Conservation (phyloP, 768 basidiomycete species). For the Mycena floridula region DNA sequence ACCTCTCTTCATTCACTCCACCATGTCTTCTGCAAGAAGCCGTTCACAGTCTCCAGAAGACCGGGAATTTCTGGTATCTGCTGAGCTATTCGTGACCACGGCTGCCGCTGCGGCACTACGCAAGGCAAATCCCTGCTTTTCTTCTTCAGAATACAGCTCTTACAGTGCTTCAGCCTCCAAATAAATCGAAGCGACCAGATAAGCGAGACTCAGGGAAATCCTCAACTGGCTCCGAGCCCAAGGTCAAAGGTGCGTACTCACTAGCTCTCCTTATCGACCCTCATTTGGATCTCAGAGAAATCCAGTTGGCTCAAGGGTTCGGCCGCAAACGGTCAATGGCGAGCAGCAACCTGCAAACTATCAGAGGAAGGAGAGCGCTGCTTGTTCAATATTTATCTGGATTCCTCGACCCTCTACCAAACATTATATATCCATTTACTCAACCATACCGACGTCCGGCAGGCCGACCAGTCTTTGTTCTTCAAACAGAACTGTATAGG, state of each 20-base stretch:
- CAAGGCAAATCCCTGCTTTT: conserved; percentile 38
- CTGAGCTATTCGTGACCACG: conserved; percentile 56
- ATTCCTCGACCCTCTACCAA: conserved; percentile 68
- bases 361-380: conserved; percentile 62
- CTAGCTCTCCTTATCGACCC: not conserved
- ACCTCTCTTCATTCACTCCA: no score
- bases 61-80: conserved; percentile 54
- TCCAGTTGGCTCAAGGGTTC: conserved; percentile 62
- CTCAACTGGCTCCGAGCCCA: conserved; percentile 40
- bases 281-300: conserved; percentile 69
- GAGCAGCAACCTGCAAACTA: conserved; percentile 65
- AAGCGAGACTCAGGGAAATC: conserved; percentile 43
- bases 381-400: conserved; percentile 67
- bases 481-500: conserved; percentile 70
- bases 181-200: conserved; percentile 48
- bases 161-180: conserved; percentile 28
- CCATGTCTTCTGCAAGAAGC: no score
- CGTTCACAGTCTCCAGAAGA: conserved; percentile 6
- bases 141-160: not conserved
- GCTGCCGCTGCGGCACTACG: conserved; percentile 43
- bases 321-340: conserved; percentile 57
- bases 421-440: conserved; percentile 69
- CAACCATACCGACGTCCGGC: conserved; percentile 77
- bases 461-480: conserved; percentile 69
- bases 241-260: conserved; percentile 48